Conservation (phyloP, 345 rosid species). For the Gossypium stocksii region DNA sequence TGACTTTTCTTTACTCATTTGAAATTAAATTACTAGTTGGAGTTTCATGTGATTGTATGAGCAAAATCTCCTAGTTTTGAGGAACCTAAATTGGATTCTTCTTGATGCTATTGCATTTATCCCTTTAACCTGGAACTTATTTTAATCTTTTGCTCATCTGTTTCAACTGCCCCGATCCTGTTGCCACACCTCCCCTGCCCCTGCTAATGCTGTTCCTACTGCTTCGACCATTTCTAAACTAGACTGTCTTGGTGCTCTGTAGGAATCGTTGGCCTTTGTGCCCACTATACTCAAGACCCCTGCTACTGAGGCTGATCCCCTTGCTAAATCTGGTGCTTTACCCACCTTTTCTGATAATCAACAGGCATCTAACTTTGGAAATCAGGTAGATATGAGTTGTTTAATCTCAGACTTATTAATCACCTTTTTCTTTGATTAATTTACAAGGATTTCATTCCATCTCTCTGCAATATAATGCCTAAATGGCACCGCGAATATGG, state of each 20-base stretch:
- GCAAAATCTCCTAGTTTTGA: not conserved
- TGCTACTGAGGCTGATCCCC: constrained; percentile 41
- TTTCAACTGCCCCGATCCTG: constrained; percentile 28
- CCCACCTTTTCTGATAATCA: constrained; percentile 54
- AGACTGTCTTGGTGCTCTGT: constrained; percentile 73
- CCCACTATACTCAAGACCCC: constrained; percentile 33
- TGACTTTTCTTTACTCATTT: not conserved
- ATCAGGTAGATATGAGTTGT: constrained; percentile 47
- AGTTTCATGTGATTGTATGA: constrained; percentile 5
- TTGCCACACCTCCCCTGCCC: constrained; percentile 25
- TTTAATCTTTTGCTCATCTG: constrained; percentile 25
- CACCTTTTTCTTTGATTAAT: constrained; percentile 9
- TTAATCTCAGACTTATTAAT: constrained; percentile 11
- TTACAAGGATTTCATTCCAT: not conserved
- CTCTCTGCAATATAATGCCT: not conserved
- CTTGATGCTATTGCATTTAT: constrained; percentile 13
- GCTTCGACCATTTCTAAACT: constrained; percentile 52
- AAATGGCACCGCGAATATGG: not conserved
- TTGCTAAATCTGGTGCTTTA: constrained; percentile 38
- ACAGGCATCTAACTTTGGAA: constrained; percentile 35
- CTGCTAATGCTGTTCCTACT: constrained; percentile 33
- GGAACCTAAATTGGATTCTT: constrained; percentile 1
- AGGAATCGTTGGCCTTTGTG: constrained; percentile 68
- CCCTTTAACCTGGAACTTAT: constrained; percentile 4
- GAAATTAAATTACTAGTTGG: constrained; percentile 6